Base-by-base conservation (phyloP, 176 grass and related monocot genomes). In the Coix lacrymajobi region DNA sequence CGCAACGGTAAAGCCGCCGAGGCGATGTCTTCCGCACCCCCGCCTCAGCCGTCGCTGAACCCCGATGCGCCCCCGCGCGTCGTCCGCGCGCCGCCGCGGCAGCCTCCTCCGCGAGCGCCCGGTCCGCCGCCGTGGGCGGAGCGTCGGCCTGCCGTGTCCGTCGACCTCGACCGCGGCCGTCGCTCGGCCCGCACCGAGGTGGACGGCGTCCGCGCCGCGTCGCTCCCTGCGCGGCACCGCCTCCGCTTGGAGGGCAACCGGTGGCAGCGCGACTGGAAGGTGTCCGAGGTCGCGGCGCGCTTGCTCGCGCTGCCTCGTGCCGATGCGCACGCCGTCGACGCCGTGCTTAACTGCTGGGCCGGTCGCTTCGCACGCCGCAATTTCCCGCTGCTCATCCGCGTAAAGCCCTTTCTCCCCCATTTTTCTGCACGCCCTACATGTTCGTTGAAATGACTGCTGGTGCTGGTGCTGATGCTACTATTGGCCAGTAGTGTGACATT, bases 131-230 rank as follows among this genome's bases (percentile, higher is more conserved):
- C 86, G 29, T 95, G 92, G 90, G 92, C 89, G 14, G 84, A 95
- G 92, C 86, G 84, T 45, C 88, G 73, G 57, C 75, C 88, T 26
- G 57, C 88, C 17, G 89, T 92, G 44, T 91, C 83, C 81, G 79
- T 98, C 49, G 90, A 98, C 79, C 91, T 93, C 66, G 92, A 98
- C 96, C 79, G 86, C 62, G 92, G 96, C 56, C 81, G 84, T 57
- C 92, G 70, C 69, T 14, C 16, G 26, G 83, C 89, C 17, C 81
- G 91, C 63, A 56, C 43, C 75, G 89, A 93, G 89, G 87, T 95
- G 26, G 65, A 75, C 24, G 96, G 96, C 28, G 80, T 91, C 37
- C 58, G 90, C 13, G 85, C 82, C 62, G 89, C 90, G 38, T 45
- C 84, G 26, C 94, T 95, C 63, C 91, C 92, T 3, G 76, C 85